Percentiles rank a stretch among this genome's conserved stretches.
phyloP scores from a whole-genome alignment of 2,329 filamentous ascomycete species.

The Cytospora mali region DNA sequence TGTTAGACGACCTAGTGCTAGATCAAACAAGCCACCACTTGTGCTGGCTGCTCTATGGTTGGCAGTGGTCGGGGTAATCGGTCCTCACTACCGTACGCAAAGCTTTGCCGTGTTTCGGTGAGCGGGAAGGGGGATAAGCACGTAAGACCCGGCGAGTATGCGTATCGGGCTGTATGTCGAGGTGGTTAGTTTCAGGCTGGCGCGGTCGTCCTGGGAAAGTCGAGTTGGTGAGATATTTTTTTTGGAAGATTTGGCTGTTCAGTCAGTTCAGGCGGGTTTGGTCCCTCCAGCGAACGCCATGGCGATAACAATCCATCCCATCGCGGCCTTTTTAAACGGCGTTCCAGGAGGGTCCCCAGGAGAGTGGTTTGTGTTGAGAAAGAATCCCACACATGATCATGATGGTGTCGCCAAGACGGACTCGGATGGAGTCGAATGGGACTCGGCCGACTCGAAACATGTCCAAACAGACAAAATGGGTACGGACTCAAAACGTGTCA shows the following conservation, averaged over 20 bases:
- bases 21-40: neutral
- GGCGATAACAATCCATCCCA: neutral
- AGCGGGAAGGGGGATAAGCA: neutral
- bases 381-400: too few species aligned
- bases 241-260: neutral
- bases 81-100: neutral
- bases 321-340: neutral
- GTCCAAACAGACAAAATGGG: neutral
- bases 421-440: constrained; percentile 10
- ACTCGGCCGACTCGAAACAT: neutral
- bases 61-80: neutral
- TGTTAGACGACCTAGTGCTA: neutral
- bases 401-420: constrained; percentile 5
- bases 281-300: neutral
- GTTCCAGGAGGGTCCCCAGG: neutral
- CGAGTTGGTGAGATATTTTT: neutral
- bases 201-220: neutral
- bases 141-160: neutral
- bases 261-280: too few species aligned
- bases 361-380: too few species aligned
- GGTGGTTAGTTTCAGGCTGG: neutral
- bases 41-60: neutral
- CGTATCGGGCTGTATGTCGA: neutral
- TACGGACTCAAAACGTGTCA: constrained; percentile 19
- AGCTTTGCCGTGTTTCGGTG: neutral